Percentiles rank a stretch among this genome's conserved stretches.
Conservation (phyloP, 805 yeast species). For the Cyberlindnera petersonii region DNA sequence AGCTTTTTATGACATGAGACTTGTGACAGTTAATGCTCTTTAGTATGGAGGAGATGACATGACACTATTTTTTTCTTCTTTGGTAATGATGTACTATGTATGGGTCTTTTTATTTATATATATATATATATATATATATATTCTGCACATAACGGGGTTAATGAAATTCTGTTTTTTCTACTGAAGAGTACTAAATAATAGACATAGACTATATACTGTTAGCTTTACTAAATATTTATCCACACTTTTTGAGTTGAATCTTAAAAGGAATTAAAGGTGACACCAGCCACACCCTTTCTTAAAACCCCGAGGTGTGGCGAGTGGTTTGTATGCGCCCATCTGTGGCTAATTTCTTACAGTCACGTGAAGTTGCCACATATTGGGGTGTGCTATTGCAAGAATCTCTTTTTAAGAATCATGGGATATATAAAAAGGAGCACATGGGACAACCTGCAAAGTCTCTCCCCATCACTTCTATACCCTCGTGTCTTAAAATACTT, state of each 20-base stretch:
- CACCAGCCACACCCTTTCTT: conserved; percentile 1
- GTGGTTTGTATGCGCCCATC: too few species aligned
- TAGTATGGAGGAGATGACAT: background rate
- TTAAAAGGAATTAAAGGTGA: too few species aligned
- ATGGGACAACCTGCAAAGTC: too few species aligned
- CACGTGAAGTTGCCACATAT: conserved; percentile 22
- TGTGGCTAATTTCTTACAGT: conserved; percentile 2
- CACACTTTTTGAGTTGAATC: too few species aligned
- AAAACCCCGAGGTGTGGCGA: conserved; percentile 1
- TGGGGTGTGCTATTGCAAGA: conserved; percentile 3
- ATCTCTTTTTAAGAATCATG: background rate
- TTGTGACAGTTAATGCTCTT: too few species aligned
- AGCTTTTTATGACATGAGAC: too few species aligned
- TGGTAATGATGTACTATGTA: conserved; percentile 10
- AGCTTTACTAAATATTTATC: too few species aligned
- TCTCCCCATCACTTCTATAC: too few species aligned
- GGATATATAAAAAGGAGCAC: background rate
- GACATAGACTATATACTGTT: background rate
- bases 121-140: background rate
- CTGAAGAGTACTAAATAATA: conserved; percentile 1
- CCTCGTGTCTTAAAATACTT: too few species aligned
- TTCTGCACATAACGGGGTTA: conserved; percentile 1
- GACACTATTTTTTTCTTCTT: conserved; percentile 3
- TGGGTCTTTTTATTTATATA: conserved; percentile 6
- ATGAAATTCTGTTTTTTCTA: too few species aligned